These are phyloP conservation scores for Acer campestre DNA, from an alignment of 345 rosid species.

Conservation along the genomic window DNA sequence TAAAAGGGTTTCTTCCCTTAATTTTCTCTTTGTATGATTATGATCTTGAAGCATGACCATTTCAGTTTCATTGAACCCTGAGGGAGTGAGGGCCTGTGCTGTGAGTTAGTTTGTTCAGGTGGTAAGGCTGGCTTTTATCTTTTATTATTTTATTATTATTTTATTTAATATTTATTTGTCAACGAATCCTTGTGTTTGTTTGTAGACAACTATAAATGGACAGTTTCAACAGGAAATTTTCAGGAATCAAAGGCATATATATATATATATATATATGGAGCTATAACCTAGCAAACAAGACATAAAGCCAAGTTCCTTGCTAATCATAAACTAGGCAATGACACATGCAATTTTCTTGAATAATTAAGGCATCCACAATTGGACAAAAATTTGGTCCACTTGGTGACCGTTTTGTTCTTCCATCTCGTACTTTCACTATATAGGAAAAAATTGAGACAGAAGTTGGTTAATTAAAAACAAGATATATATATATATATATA, in stretches of 20 bases:
- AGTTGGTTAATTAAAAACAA: not conserved
- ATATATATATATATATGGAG: not conserved
- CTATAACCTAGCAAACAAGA: not conserved
- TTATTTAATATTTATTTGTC: not conserved
- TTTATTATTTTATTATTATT: not conserved
- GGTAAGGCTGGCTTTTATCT: too few species aligned
- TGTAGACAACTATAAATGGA: not conserved
- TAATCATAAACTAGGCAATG: constrained; percentile 8
- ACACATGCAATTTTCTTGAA: constrained; percentile 11
- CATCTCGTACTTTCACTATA: not conserved
- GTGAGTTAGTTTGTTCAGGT: too few species aligned
- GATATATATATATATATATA: not conserved
- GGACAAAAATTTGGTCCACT: constrained; percentile 10
- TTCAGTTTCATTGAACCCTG: too few species aligned
- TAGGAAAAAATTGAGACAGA: not conserved
- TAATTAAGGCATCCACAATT: not conserved
- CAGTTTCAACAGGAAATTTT: not conserved
- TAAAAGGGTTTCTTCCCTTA: not conserved
- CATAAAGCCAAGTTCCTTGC: not conserved
- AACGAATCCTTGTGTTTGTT: not conserved
- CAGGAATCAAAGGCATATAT: not conserved
- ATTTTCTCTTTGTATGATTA: not conserved
- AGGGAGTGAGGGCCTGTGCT: too few species aligned
- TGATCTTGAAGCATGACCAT: too few species aligned
- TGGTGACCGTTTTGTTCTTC: not conserved